Evolutionary conservation across 129 eudicot genomes (phyloP).

Genomic region (Solidago caesia): DNA sequence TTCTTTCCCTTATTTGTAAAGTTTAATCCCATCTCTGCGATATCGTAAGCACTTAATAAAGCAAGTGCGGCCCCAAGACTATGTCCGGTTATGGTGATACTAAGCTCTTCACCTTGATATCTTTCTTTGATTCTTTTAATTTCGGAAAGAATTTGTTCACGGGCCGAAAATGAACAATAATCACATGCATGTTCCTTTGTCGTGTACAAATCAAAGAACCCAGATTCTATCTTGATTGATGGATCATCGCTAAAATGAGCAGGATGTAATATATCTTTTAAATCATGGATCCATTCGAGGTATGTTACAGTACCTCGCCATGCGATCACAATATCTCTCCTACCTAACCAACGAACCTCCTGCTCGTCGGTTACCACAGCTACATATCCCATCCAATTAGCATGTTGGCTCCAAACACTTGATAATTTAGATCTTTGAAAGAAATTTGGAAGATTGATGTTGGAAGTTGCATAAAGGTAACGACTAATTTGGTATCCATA

Average conservation of each 20-base stretch:
- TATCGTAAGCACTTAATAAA: constrained; percentile 60
- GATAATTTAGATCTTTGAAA: constrained; percentile 54
- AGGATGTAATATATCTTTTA: constrained; percentile 64
- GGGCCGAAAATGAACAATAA: constrained; percentile 70
- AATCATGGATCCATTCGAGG: constrained; percentile 80
- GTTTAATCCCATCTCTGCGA: constrained; percentile 65
- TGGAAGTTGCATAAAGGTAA: constrained; percentile 68
- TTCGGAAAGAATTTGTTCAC: constrained; percentile 67
- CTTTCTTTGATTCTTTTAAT: constrained; percentile 45
- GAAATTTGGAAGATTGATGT: constrained; percentile 66
- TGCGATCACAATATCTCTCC: constrained; percentile 61
- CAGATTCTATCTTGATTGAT: constrained; percentile 62
- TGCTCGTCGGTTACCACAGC: constrained; percentile 54
- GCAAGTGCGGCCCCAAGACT: constrained; percentile 80
- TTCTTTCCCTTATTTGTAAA: constrained; percentile 20
- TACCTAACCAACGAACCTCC: constrained; percentile 55
- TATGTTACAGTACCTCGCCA: constrained; percentile 83
- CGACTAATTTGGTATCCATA: constrained; percentile 53
- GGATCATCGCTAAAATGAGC: constrained; percentile 71
- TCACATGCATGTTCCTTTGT: constrained; percentile 50
- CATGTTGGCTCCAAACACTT: constrained; percentile 76
- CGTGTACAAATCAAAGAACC: constrained; percentile 73
- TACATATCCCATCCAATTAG: constrained; percentile 85
- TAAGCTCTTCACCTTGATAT: constrained; percentile 49
- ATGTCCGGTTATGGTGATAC: constrained; percentile 75